Percentiles rank a stretch among this genome's conserved stretches.
Evolutionary conservation across 2,329 filamentous ascomycete genomes (phyloP).

Genomic region (Xylariomycetidae sp.): DNA sequence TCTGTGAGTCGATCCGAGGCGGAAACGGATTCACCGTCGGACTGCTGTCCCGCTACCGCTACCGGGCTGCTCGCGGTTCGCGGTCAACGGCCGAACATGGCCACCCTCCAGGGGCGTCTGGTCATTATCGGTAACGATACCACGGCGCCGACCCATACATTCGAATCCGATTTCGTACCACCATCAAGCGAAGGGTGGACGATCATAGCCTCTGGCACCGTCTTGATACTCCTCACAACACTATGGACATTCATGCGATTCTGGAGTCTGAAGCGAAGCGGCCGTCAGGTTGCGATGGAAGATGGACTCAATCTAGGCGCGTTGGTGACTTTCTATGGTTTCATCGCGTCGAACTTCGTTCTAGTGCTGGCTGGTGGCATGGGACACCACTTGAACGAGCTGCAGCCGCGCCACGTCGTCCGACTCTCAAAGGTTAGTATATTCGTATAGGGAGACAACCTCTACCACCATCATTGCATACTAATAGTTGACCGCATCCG

Average conservation of each 20-base stretch:
- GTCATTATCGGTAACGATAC: too few species aligned
- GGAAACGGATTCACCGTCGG: too few species aligned
- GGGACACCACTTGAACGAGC: slow-evolving; percentile 20
- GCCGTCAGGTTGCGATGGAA: slow-evolving; percentile 10
- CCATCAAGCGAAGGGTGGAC: slow-evolving; percentile 9
- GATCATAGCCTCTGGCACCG: slow-evolving; percentile 9
- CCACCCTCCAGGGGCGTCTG: too few species aligned
- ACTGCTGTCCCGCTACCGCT: too few species aligned
- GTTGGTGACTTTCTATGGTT: slow-evolving; percentile 11
- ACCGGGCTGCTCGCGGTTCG: too few species aligned
- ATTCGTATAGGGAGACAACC: too few species aligned
- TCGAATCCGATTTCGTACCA: slow-evolving; percentile 12
- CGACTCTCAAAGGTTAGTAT: slow-evolving; percentile 14
- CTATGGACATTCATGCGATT: slow-evolving; percentile 15
- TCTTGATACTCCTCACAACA: slow-evolving; percentile 10
- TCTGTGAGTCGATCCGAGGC: too few species aligned
- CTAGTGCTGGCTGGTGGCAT: slow-evolving; percentile 12
- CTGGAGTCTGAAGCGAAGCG: slow-evolving; percentile 11
- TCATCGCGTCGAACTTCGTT: slow-evolving; percentile 10
- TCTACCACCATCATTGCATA: too few species aligned
- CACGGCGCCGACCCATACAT: too few species aligned
- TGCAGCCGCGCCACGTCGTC: slow-evolving; percentile 20
- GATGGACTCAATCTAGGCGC: slow-evolving; percentile 13
- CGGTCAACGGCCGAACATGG: too few species aligned
- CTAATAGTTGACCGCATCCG: slow-evolving; percentile 1